Evolutionary conservation across 768 basidiomycete species (phyloP), one percentile per base, ranked within the genome.

Genomic region (Lactifluus hygrophoroides): DNA sequence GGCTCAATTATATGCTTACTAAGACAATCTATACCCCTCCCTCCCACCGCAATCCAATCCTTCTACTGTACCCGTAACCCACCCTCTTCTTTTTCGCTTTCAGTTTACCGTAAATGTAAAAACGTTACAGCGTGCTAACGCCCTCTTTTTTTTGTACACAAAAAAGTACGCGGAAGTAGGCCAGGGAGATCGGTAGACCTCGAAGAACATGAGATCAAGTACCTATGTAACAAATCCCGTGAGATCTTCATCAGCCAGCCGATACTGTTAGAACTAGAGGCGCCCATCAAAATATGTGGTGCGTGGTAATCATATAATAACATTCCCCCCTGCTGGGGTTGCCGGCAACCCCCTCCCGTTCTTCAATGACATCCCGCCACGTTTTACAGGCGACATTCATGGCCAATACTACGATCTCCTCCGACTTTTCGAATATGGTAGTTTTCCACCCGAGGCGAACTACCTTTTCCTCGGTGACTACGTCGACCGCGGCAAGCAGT

Each of bases 241-340:
- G 94, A 99, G 76, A 96, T 98, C 70, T 96, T 98, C 77, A 96
- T 97, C 76, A 89, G 89, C 74, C 95, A 98, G 72, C 95, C 95
- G 62, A 97, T 97, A 71, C 78, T 98, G 60, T 81, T 98, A 71
- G 95, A 97, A 75, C 78, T 98, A 64, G 94, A 96, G 74, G 94
- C 95, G 51, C 95, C 95, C 66, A 97, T 99, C 77, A 99, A 99
- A 84, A 97, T 99, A 73, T 97, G 95, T 70, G 95, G 94, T 94
- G 64, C 68, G 91, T 77, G 19, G 2, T 42, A 11, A 35, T 14
- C 14, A 5, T 14, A 16, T 16, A 3, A 8, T 16, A 8, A 17
- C 16, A 2, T 8, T 17, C 35, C n/a, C 25, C 17, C 16, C 5
- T 32, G 32, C 10, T n/a, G n/a, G n/a, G n/a, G n/a, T n/a, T n/a